Evolutionary conservation across 352 stramenopile species (phyloP).

Genomic region (Phytophthora rubi): DNA sequence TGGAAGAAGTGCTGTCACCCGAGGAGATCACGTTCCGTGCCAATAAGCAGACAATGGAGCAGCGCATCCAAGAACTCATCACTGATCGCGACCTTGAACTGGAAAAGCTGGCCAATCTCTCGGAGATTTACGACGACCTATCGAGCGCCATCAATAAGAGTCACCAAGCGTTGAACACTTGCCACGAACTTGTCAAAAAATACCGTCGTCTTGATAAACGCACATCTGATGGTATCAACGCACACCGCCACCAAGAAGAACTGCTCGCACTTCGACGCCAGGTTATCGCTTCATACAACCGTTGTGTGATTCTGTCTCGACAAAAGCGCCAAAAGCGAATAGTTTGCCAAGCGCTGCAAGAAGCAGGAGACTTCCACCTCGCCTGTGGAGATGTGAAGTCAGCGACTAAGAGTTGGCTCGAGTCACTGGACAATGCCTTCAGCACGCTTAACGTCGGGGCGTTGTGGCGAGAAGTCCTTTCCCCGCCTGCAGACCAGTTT

Average conservation of each 20-base stretch:
- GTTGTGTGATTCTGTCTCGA: slow-evolving; percentile 58
- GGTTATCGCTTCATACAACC: slow-evolving; percentile 49
- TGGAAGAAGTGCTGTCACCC: slow-evolving; percentile 65
- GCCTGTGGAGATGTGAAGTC: slow-evolving; percentile 41
- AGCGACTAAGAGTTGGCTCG: slow-evolving; percentile 73
- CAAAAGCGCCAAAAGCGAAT: slow-evolving; percentile 75
- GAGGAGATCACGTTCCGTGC: slow-evolving; percentile 69
- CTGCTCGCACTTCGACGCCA: slow-evolving; percentile 36
- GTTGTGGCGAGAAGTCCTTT: slow-evolving; percentile 60
- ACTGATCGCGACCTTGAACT: slow-evolving; percentile 30
- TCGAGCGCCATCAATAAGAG: slow-evolving; percentile 69
- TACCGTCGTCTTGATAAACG: slow-evolving; percentile 35
- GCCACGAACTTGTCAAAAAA: slow-evolving; percentile 53
- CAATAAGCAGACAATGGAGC: slow-evolving; percentile 48
- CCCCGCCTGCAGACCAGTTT: slow-evolving; percentile 25
- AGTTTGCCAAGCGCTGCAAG: slow-evolving; percentile 66
- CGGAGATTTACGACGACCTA: slow-evolving; percentile 30
- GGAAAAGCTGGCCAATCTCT: slow-evolving; percentile 36
- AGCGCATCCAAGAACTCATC: slow-evolving; percentile 38
- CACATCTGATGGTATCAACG: background rate
- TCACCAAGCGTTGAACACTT: slow-evolving; percentile 56
- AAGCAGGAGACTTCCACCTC: slow-evolving; percentile 79
- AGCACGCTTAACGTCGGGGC: slow-evolving; percentile 51
- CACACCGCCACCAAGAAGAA: slow-evolving; percentile 3
- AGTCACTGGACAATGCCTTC: slow-evolving; percentile 79